Conservation (phyloP, 805 yeast genomes). For the Starmerella geochares region DNA sequence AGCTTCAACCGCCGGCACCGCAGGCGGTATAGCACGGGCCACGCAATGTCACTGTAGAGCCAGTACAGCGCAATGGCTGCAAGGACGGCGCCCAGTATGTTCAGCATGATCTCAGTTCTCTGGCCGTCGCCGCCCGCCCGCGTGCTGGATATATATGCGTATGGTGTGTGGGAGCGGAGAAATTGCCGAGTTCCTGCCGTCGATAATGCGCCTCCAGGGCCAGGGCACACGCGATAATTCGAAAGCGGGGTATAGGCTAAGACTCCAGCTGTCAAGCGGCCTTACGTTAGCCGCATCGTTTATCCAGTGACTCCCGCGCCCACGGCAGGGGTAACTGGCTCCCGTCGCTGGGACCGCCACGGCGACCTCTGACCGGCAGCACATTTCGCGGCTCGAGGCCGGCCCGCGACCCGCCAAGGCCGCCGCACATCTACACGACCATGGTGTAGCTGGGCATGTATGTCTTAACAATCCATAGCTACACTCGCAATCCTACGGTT, state of each 20-base stretch:
- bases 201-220: neutral
- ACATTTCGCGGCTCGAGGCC: too few species aligned
- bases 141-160: neutral
- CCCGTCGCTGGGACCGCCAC: too few species aligned
- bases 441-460: too few species aligned
- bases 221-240: neutral
- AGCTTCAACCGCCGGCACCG: neutral
- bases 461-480: too few species aligned
- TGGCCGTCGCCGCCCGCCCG: neutral
- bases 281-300: too few species aligned
- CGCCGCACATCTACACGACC: too few species aligned
- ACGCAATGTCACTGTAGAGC: neutral
- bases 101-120: neutral
- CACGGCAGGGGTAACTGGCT: too few species aligned
- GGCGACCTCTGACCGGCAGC: too few species aligned
- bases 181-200: neutral
- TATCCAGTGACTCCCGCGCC: too few species aligned
- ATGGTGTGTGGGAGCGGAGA: neutral
- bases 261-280: too few species aligned
- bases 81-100: neutral
- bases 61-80: neutral
- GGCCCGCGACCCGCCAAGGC: too few species aligned
- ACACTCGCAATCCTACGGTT: too few species aligned
- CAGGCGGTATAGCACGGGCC: constrained; percentile 1
- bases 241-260: neutral